phyloP scores from a whole-genome alignment of 179 eudicot species.

The Patellifolia procumbens region DNA sequence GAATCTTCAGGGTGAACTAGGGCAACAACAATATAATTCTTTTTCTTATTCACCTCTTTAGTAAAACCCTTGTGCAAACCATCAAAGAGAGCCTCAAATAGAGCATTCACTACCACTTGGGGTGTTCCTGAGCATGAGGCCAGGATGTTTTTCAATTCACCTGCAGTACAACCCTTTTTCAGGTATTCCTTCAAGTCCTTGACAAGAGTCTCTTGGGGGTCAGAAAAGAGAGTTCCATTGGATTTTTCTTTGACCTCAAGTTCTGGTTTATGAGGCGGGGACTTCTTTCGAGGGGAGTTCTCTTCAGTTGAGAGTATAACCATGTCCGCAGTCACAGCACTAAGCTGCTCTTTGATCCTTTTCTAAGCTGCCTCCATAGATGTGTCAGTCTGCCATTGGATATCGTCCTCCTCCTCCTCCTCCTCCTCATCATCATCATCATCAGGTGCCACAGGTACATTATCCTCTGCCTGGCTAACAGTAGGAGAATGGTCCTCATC shows the following conservation, averaged over 20 bases:
- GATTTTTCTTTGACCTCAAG: constrained; percentile 23
- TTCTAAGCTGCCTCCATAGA: constrained; percentile 67
- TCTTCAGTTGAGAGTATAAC: constrained; percentile 72
- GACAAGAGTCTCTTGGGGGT: constrained; percentile 41
- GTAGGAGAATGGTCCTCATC: constrained; percentile 73
- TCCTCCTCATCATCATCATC: constrained; percentile 43
- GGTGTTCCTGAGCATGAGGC: constrained; percentile 51
- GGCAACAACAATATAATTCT: constrained; percentile 54
- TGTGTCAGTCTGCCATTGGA: constrained; percentile 83
- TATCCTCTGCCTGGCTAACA: constrained; percentile 50
- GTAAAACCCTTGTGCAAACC: constrained; percentile 61
- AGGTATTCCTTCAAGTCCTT: constrained; percentile 49
- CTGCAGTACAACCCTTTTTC: constrained; percentile 44
- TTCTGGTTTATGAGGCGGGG: constrained; percentile 43
- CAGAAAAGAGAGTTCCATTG: constrained; percentile 36
- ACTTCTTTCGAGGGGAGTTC: constrained; percentile 43
- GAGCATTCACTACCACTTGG: constrained; percentile 52
- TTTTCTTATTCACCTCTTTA: constrained; percentile 60
- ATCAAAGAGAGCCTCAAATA: constrained; percentile 56
- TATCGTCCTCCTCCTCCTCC: constrained; percentile 53
- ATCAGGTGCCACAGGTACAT: constrained; percentile 23
- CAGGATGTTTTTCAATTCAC: constrained; percentile 51
- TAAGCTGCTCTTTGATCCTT: constrained; percentile 74
- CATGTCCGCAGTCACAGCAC: constrained; percentile 76
- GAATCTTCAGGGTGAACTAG: constrained; percentile 49